These are phyloP conservation scores for Mycogone perniciosa DNA, from an alignment of 2,329 filamentous ascomycete species.

Conservation along the genomic window DNA sequence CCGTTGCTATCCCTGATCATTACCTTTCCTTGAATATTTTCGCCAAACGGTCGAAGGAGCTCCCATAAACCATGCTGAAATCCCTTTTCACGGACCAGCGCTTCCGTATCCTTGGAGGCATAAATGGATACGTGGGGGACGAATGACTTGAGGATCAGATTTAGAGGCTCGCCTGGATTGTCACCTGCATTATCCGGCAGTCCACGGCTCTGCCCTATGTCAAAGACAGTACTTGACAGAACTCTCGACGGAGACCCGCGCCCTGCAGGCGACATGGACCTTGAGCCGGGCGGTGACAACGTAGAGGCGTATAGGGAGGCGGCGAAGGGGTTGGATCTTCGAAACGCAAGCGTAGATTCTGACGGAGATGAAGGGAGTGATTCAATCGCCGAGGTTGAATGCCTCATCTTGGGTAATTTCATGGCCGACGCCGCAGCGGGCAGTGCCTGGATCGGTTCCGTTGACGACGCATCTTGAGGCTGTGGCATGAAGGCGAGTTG, in stretches of 20 bases:
- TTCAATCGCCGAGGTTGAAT: constrained; percentile 47
- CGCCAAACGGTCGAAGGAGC: constrained; percentile 83
- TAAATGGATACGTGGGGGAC: constrained; percentile 84
- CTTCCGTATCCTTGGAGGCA: constrained; percentile 79
- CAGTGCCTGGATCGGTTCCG: constrained; percentile 63
- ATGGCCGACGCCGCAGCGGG: constrained; percentile 57
- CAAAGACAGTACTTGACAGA: constrained; percentile 54
- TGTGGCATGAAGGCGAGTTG: constrained; percentile 57
- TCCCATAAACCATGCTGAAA: constrained; percentile 77
- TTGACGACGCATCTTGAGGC: constrained; percentile 56
- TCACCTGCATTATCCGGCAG: constrained; percentile 39
- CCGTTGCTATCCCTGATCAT: constrained; percentile 87
- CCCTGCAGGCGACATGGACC: constrained; percentile 61
- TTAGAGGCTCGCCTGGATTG: constrained; percentile 48
- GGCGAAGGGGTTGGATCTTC: constrained; percentile 50
- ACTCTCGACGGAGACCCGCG: constrained; percentile 51
- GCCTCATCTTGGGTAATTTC: constrained; percentile 56
- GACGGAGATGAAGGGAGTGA: constrained; percentile 42
- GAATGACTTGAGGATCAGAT: constrained; percentile 74
- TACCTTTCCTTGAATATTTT: constrained; percentile 79
- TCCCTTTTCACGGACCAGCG: constrained; percentile 74
- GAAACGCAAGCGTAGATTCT: constrained; percentile 48
- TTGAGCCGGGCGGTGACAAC: constrained; percentile 60
- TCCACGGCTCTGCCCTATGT: constrained; percentile 37
- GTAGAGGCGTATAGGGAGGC: constrained; percentile 60